Conservation (phyloP, 2,329 filamentous ascomycete genomes). For the Xylariaceae sp. region DNA sequence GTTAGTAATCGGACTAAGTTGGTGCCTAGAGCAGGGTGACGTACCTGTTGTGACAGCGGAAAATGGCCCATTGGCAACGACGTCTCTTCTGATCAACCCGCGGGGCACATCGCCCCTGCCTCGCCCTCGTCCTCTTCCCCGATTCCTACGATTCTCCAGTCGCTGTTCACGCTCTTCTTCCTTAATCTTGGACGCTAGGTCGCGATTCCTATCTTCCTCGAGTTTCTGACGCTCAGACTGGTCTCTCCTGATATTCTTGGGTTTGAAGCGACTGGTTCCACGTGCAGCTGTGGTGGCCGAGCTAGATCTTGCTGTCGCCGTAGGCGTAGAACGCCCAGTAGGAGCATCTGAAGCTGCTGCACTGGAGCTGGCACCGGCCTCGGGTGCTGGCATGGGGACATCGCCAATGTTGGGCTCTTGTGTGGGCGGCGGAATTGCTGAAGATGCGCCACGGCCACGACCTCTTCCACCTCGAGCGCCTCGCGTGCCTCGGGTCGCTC, state of each 20-base stretch:
- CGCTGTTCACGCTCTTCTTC: constrained; percentile 30
- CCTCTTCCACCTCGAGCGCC: constrained; percentile 20
- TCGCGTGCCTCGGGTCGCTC: constrained; percentile 13
- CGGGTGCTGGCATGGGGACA: neutral
- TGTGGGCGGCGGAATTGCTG: constrained; percentile 9
- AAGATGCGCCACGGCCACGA: constrained; percentile 13
- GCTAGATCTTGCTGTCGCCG: constrained; percentile 25
- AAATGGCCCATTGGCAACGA: constrained; percentile 34
- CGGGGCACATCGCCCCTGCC: constrained; percentile 32
- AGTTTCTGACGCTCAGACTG: constrained; percentile 46
- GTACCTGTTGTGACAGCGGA: constrained; percentile 29
- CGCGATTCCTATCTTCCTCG: constrained; percentile 35
- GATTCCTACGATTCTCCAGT: constrained; percentile 33
- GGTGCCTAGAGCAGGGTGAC: neutral
- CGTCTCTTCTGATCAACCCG: constrained; percentile 27
- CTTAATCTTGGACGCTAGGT: constrained; percentile 29
- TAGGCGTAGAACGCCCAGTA: constrained; percentile 10
- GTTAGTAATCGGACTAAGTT: constrained; percentile 3
- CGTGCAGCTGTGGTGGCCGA: constrained; percentile 33
- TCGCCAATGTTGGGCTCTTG: constrained; percentile 7
- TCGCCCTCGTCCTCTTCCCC: constrained; percentile 34
- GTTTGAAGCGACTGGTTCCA: constrained; percentile 41
- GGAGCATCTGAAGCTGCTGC: constrained; percentile 5
- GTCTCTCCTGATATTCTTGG: constrained; percentile 47
- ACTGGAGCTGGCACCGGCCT: neutral